phyloP scores from a whole-genome alignment of 1,139 yeast species.

The Suhomyces ambrosiae region DNA sequence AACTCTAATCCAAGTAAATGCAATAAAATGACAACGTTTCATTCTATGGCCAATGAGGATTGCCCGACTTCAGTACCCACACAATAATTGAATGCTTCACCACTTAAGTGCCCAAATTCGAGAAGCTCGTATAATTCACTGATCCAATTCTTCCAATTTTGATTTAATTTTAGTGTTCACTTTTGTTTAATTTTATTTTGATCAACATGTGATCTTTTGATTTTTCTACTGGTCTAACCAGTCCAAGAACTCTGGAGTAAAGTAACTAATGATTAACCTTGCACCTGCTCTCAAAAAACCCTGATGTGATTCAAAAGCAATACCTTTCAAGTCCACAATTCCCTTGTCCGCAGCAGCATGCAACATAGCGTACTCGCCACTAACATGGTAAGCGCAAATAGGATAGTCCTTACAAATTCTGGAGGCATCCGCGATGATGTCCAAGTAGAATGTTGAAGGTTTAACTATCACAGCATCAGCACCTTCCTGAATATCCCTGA shows the following conservation, averaged over 20 bases:
- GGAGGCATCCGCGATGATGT: conserved; percentile 85
- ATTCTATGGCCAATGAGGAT: too few relatives aligned
- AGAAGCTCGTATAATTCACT: too few relatives aligned
- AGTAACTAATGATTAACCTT: conserved; percentile 83
- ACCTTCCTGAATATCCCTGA: conserved; percentile 87
- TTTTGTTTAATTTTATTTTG: too few relatives aligned
- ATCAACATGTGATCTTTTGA: neutral
- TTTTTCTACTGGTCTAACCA: conserved; percentile 61
- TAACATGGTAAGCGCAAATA: conserved; percentile 91
- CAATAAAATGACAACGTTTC: too few relatives aligned
- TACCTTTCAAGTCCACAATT: conserved; percentile 79
- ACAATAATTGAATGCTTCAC: too few relatives aligned
- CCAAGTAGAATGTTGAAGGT: conserved; percentile 96
- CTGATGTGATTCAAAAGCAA: conserved; percentile 90
- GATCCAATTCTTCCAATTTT: too few relatives aligned
- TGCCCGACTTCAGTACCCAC: too few relatives aligned
- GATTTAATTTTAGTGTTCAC: too few relatives aligned
- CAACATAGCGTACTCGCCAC: conserved; percentile 97
- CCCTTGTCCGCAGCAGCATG: conserved; percentile 99
- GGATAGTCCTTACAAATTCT: conserved; percentile 83
- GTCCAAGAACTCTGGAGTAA: conserved; percentile 93
- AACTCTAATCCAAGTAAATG: too few relatives aligned
- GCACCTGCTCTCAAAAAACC: conserved; percentile 98
- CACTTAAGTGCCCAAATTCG: too few relatives aligned
- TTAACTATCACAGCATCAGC: conserved; percentile 94